Base-by-base conservation (phyloP, 1,284 basidiomycete genomes). In the Vanrija humicola region DNA sequence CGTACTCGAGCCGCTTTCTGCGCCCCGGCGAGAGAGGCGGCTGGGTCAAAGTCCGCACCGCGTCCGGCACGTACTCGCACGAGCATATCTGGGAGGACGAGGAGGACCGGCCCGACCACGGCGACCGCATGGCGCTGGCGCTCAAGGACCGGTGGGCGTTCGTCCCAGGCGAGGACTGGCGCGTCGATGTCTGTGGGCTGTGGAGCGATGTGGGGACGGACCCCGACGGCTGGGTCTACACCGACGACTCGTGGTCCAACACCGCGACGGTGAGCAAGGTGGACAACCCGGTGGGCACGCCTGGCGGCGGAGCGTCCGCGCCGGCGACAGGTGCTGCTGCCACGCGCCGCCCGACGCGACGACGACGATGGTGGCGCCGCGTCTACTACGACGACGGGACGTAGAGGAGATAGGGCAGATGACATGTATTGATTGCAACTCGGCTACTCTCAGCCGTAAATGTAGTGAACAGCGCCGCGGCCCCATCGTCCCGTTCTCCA, bases 111-210 rank as follows among this genome's bases (percentile, higher is more conserved):
- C 19, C 43, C 28, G 56, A 56, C 8, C 47, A 46, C 16, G 61
- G 61, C 44, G 67, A 64, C n/a, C 62, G 55, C 5, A 62, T 67
- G 53, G 68, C 69, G 1, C 54, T 75, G 49, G 68, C 66, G 6
- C 59, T 77, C 46, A 63, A 68, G 48, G 58, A 65, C 5, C 67
- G 66, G 5, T 77, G 75, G 75, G 58, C 55, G 10, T 77, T 72
- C 57, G 56, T 77, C 0, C 71, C 74, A 0, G 59, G 61, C 1
- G 75, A 76, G 56, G 75, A 76, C 48, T 77, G 75, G 75, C 63
- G 69, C 38, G 70, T 76, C 4, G 73, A 77, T 52, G 60, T 67
- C 21, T 65, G 59, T 23, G 73, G 68, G 6, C 54, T 69, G n/a
- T 77, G 75, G 74, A 67, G 65, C 54, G 64, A 65, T 3, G 54